Evolutionary conservation across 202 grass and related monocot genomes (phyloP).

Genomic region (Zizania palustris): DNA sequence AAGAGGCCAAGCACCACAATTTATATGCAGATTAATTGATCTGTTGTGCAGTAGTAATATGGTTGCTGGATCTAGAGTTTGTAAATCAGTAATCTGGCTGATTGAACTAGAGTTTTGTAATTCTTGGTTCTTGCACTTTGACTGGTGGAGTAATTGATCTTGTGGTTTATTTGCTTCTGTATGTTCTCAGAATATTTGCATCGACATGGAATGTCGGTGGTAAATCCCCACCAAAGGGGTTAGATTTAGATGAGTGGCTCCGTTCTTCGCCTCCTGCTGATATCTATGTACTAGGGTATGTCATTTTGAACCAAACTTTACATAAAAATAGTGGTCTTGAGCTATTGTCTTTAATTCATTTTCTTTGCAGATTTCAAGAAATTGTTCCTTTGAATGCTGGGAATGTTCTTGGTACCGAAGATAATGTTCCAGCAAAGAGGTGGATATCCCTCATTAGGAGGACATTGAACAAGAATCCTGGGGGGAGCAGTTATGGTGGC

Average conservation of each 20-base stretch:
- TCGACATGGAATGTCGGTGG: conserved; percentile 98
- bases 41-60: background rate
- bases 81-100: background rate
- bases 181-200: conserved; percentile 72
- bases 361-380: conserved; percentile 80
- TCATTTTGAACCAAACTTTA: background rate
- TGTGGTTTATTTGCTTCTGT: background rate
- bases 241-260: conserved; percentile 96
- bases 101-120: no score
- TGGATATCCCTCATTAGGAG: conserved; percentile 85
- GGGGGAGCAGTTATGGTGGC: conserved; percentile 44
- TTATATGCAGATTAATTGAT: background rate
- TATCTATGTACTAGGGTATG: conserved; percentile 93
- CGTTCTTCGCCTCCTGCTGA: conserved; percentile 90
- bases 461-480: conserved; percentile 77
- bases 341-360: conserved; percentile 7
- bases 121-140: conserved; percentile 26
- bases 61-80: background rate
- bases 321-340: background rate
- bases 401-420: conserved; percentile 95
- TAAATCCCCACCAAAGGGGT: conserved; percentile 77
- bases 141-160: background rate
- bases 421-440: conserved; percentile 85
- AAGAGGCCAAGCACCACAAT: no score
- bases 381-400: conserved; percentile 99